Evolutionary conservation across 495 filamentous ascomycete species (phyloP).

Genomic region (Penicillium samsonianum): DNA sequence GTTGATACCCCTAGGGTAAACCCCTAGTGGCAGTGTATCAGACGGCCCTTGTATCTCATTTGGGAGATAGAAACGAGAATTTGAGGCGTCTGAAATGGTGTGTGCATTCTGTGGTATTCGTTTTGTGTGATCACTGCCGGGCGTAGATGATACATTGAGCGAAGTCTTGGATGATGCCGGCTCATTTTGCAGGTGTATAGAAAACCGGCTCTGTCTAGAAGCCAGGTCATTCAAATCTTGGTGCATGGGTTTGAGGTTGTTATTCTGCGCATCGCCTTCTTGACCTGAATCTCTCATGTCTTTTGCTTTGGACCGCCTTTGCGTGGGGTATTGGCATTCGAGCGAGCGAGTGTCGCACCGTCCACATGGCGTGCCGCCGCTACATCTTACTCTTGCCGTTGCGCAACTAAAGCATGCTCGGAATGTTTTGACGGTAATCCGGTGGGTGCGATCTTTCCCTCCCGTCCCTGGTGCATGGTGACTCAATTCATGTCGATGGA

Average conservation of each 20-base stretch:
- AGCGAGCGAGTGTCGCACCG: conserved; percentile 55
- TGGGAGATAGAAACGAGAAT: conserved; percentile 15
- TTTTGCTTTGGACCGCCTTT: conserved; percentile 45
- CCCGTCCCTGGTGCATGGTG: conserved; percentile 46
- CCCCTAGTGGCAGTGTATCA: conserved; percentile 9
- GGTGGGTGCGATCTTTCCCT: conserved; percentile 42
- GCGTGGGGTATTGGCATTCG: conserved; percentile 53
- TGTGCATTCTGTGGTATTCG: conserved; percentile 11
- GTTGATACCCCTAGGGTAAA: conserved; percentile 15
- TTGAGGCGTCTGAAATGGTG: conserved; percentile 1
- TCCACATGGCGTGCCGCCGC: conserved; percentile 52
- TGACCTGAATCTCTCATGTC: conserved; percentile 21
- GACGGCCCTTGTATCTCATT: conserved; percentile 10
- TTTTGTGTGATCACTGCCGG: background rate
- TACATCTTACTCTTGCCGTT: conserved; percentile 56
- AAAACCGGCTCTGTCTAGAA: conserved; percentile 27
- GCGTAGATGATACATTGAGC: background rate
- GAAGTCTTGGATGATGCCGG: conserved; percentile 14
- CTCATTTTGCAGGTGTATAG: conserved; percentile 14
- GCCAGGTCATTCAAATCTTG: conserved; percentile 3
- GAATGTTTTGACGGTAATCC: conserved; percentile 50
- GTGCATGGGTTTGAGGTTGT: conserved; percentile 6
- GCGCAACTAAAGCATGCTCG: conserved; percentile 59
- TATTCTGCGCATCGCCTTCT: conserved; percentile 17
- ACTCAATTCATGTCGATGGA: conserved; percentile 57